phyloP scores from a whole-genome alignment of 2,329 filamentous ascomycete species.

The Chaetomiaceae sp. region DNA sequence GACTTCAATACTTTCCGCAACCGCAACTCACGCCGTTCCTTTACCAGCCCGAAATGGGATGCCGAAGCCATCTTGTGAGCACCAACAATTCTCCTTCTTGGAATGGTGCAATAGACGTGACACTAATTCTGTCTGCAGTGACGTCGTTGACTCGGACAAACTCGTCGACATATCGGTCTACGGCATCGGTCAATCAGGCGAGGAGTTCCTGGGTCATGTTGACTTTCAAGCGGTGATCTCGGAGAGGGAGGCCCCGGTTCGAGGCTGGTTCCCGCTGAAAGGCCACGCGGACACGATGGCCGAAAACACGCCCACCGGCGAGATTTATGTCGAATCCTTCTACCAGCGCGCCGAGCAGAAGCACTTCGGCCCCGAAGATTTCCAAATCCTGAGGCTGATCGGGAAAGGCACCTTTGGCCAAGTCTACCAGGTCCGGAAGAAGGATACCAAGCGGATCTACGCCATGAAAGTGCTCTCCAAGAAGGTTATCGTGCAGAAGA shows the following conservation, averaged over 20 bases:
- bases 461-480: slow-evolving; percentile 99
- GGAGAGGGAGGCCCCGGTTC: slow-evolving; percentile 65
- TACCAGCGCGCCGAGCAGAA: slow-evolving; percentile 87
- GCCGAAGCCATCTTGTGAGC: slow-evolving; percentile 92
- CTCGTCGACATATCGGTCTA: slow-evolving; percentile 92
- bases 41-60: slow-evolving; percentile 90
- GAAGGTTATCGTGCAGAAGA: slow-evolving; percentile 99
- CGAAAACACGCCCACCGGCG: slow-evolving; percentile 74
- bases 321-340: slow-evolving; percentile 79
- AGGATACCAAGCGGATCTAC: slow-evolving; percentile 91
- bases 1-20: slow-evolving; percentile 60
- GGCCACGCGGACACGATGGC: slow-evolving; percentile 66
- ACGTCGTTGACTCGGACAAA: slow-evolving; percentile 87
- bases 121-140: slow-evolving; percentile 49
- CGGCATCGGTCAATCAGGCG: slow-evolving; percentile 71
- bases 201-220: slow-evolving; percentile 88
- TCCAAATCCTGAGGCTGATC: slow-evolving; percentile 92
- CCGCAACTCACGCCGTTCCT: slow-evolving; percentile 50
- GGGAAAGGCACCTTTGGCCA: slow-evolving; percentile 98
- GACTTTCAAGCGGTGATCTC: slow-evolving; percentile 65
- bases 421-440: slow-evolving; percentile 97
- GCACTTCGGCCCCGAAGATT: slow-evolving; percentile 91
- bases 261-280: slow-evolving; percentile 80
- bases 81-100: slow-evolving; percentile 1
- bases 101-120: too few species aligned